Evolutionary conservation across 1,284 basidiomycete species (phyloP), one percentile per base, ranked within the genome.

Genomic region (Paramarasmius palmivorus): DNA sequence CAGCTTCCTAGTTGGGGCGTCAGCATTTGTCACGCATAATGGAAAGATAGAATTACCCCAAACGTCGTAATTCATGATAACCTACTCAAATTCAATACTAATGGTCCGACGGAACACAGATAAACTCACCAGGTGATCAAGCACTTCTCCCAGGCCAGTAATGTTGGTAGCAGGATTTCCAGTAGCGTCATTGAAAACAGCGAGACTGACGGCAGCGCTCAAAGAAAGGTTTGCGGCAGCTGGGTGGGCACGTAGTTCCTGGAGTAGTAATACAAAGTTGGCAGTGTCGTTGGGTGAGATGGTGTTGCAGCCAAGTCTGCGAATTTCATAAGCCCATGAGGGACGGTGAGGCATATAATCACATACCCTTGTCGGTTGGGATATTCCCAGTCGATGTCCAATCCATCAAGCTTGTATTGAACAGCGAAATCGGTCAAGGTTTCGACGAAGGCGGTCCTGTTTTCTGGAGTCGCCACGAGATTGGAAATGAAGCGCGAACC

Each of bases 311-410:
- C 72, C 71, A 1, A 80, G 73, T 40, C 29, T 12, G 6, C 12
- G 12, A n/a, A n/a, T n/a, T n/a, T n/a, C n/a, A n/a, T n/a, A n/a
- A n/a, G n/a, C n/a, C n/a, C n/a, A n/a, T n/a, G n/a, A n/a, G n/a
- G n/a, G n/a, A n/a, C n/a, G n/a, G n/a, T n/a, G n/a, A n/a, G n/a
- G n/a, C n/a, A n/a, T n/a, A n/a, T n/a, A n/a, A n/a, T n/a, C n/a
- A n/a, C n/a, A n/a, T n/a, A n/a, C n/a, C 84, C 86, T 37, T 69
- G 67, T 9, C 73, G 70, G 46, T 73, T 77, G 9, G 87, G 87
- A 65, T 86, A 88, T 64, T 88, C 86, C 86, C 86, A 88, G 66
- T 93, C 91, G 58, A 93, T 84, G 64, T 93, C 90, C 58, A 93
- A 78, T 19, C 90, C 91, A 61, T 92, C 89, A 2, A 93, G 73